Base-by-base conservation (phyloP, 192 early-diverging fungal genomes). In the Podochytrium sp. region DNA sequence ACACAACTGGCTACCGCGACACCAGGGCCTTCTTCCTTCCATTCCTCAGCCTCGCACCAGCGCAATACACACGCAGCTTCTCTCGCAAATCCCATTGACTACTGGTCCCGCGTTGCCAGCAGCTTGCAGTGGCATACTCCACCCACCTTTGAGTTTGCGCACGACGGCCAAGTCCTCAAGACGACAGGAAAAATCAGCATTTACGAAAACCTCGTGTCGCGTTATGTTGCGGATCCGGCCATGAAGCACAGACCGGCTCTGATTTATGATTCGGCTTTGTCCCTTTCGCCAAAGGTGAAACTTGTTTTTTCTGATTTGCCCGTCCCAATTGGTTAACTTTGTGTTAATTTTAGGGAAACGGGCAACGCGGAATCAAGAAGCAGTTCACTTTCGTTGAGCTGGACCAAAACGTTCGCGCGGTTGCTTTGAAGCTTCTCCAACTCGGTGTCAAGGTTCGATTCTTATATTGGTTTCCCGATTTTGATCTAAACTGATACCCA, bases 171-270 rank as follows among this genome's bases (percentile, higher is more conserved):
- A 43, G 52, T 59, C 63, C 73, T 80, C 41, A 92, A 90, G 92
- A 92, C 74, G 85, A 83, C 37, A 85, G 86, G 63, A 90, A 90
- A 32, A 72, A 74, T 96, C 63, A 94, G 94, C 76, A 89, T 91
- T 3, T 92, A 90, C 83, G 92, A 89, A 81, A 96, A 96, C 69
- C 83, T 87, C 1, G 69, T 96, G 1, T 92, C 94, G 66, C 83
- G 93, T 7, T 93, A 96, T 72, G 84, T 90, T 18, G 65, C 81
- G 3, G 76, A 74, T 23, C 80, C 90, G 59, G 79, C 75, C 2
- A 84, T n/a, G n/a, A n/a, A 34, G 27, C 23, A 69, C 47, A 10
- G 18, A 23, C 7, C 66, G 1, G 66, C 66, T 3, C 53, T 69
- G 66, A 29, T 69, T 6, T 69, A 69, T 51, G 66, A 69, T 34